Base-by-base conservation (phyloP, 805 yeast genomes). In the Ogataea ganodermae region DNA sequence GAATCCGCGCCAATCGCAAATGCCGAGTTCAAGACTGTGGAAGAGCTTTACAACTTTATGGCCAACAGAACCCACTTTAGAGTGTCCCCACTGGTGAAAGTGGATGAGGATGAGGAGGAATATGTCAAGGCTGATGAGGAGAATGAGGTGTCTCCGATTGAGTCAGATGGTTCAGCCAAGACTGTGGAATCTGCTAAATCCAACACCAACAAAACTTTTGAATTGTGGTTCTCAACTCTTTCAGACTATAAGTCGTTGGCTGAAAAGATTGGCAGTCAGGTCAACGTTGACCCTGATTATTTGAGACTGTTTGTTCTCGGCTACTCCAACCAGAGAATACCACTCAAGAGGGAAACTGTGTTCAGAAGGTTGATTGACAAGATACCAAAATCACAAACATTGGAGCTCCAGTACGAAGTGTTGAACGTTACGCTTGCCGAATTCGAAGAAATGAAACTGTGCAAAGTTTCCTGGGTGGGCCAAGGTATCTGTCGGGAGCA, bases 391-490 rank as follows among this genome's bases (percentile, higher is more conserved):
- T 69, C 76, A 6, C 76, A 74, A 35, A 62, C 70, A 3, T 41
- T 66, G 36, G 60, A 58, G 6, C 77, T 92, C 48, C 84, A 83
- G 54, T 92, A 86, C 62, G 97, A 92, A 60, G 67, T 85, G 1
- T 73, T 94, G 59, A 86, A 81, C 38, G 81, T 90, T 36, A 81
- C 91, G 1, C 70, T 92, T 45, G 75, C 72, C 28, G 95, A 89
- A 52, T 78, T 85, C 58, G 99, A 94, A 65, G 81, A 78, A 52
- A 78, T 89, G 82, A 79, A 80, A 49, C 66, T 80, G 4, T 67
- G 91, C 35, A 80, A 75, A 44, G 72, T 92, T 17, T 74, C 75
- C 44, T 89, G 95, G 92, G 70, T 91, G 35, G 79, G 84, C 1
- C 81, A 80, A 36, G 87, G 88, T 9, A 76, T 88, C 38, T 74